Conservation (phyloP, 441 rosid species). For the Rhodomyrtus psidioides region DNA sequence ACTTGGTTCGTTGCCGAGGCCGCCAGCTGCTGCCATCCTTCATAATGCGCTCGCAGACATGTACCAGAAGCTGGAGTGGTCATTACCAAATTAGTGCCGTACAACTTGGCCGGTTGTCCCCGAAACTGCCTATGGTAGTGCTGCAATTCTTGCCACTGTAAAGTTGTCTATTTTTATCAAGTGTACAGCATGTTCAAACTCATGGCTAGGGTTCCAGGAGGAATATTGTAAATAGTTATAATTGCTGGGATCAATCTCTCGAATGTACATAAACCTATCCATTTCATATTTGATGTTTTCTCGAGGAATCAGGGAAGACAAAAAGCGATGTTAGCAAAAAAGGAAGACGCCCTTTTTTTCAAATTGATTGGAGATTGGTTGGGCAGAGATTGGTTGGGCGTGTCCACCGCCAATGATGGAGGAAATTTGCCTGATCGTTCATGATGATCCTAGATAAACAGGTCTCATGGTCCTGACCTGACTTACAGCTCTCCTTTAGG, state of each 20-base stretch:
- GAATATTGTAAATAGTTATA: background rate
- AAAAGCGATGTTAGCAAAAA: background rate
- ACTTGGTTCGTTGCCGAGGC: slow-evolving; percentile 73
- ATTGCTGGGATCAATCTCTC: background rate
- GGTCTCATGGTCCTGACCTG: background rate
- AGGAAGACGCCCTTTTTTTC: background rate
- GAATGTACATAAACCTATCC: background rate
- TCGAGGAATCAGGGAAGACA: background rate
- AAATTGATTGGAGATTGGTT: background rate
- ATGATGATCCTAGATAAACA: background rate
- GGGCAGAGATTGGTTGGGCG: background rate
- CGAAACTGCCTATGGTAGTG: background rate
- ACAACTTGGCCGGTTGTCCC: background rate
- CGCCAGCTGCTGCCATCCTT: slow-evolving; percentile 86
- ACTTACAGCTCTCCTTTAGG: background rate
- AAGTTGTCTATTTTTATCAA: background rate
- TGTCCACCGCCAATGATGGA: background rate
- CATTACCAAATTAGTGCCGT: background rate
- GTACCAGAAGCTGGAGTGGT: slow-evolving; percentile 28
- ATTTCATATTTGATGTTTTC: background rate
- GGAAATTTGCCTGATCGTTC: background rate
- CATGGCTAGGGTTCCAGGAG: background rate
- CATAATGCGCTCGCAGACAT: slow-evolving; percentile 66
- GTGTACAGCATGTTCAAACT: background rate
- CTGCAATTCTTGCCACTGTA: background rate